Base-by-base conservation (phyloP, 2,329 filamentous ascomycete genomes). In the Triangularia verruculosa region DNA sequence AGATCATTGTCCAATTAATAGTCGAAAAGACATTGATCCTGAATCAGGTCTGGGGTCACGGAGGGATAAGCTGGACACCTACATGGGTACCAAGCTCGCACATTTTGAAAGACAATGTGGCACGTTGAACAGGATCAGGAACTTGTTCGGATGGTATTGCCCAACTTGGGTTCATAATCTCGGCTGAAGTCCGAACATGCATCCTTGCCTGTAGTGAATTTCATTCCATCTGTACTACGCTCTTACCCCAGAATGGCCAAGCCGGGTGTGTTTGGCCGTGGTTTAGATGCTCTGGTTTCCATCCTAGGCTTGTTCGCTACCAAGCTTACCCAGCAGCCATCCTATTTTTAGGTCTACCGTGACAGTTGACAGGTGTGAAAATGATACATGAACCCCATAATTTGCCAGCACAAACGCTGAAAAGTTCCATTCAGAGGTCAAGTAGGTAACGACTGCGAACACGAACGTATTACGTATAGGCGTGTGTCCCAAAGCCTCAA, bases 141-240 rank as follows among this genome's bases (percentile, higher is more conserved):
- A 47, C 39, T 20, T 47, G n/a, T 20, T 20, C 39, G 39, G 39
- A 47, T 47, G 17, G n/a, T 47, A 47, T 47, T 34, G 43, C 32
- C 27, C 24, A 43, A 58, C 56, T 5, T 28, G 22, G 25, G 11
- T 13, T 20, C 20, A 22, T 9, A 6, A 15, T 30, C 17, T 58
- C 32, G 56, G 55, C 55, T 57, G 55, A 57, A 57, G 22, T 34
- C 55, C 15, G 13, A 20, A 30, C 25, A 7, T 28, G 17, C 20
- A 22, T 30, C 28, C 28, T 57, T 20, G 30, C 15, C 24, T 57
- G 55, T 57, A 34, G 30, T 27, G 55, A 12, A 15, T 58, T 57
- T 39, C 56, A 47, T 58, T 47, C 56, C 56, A 58, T 39, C 15
- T 43, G 56, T 47, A 17, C 56, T 20, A 27, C 56, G 17, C 27